Base-by-base conservation (phyloP, 2,329 filamentous ascomycete species). In the Hymenoscyphus fructigenus region DNA sequence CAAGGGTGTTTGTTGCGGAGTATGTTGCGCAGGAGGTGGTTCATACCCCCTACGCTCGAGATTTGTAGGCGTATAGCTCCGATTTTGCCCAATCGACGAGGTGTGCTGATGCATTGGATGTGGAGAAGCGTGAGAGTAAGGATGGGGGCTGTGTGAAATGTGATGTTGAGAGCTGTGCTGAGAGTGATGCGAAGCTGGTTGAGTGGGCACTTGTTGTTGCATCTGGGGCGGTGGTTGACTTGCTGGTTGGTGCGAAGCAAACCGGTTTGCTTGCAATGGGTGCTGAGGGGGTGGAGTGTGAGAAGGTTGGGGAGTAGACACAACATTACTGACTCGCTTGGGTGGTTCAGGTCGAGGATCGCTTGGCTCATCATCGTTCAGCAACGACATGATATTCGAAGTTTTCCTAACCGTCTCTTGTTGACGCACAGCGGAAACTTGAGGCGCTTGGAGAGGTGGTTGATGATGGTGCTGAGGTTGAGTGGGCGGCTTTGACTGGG, bases 371-470 rank as follows among this genome's bases (percentile, higher is more conserved):
- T 88, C 86, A 61, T 75, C 73, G 67, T 88, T 85, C 2, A 89
- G 78, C 66, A 89, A 75, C 0, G 85, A 85, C 82, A 88, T 87
- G 66, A 89, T 81, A 67, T 79, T 88, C 15, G 85, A 88, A 7
- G 82, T 87, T 77, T 88, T 88, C n/a, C 83, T 80, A 68, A 85
- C 83, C 2, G 77, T 74, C 2, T 80, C 75, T 44, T 79, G 79
- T 29, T 78, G 75, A 14, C 79, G 74, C 6, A 76, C 69, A 50
- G 82, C 74, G 47, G 80, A 75, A 32, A 80, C 76, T 26, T 80
- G 73, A n/a, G 79, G 72, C 38, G 66, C 61, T 60, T 53, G 62
- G 12, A 41, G n/a, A 29, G 65, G 68, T 44, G 67, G 66, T 6
- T 66, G 67, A 14, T 61, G 58, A 26, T 60, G 61, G 14, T 59